Evolutionary conservation across 768 basidiomycete genomes (phyloP).

Genomic region (Tulasnella sp.): DNA sequence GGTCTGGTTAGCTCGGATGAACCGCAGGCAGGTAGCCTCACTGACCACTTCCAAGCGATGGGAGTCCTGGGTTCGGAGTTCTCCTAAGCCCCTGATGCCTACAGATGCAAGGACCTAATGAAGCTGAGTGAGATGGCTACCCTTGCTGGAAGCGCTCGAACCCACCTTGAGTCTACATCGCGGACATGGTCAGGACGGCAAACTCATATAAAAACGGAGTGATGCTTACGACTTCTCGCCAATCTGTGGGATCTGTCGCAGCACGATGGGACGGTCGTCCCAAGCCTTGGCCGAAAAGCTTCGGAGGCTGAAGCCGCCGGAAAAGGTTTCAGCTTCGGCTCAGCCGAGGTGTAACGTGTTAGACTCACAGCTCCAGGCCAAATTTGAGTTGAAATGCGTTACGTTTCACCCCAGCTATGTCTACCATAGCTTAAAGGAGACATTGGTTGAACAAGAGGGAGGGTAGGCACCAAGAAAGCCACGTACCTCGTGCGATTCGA

Average conservation of each 20-base stretch:
- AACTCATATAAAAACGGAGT: not conserved
- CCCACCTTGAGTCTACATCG: conserved; percentile 19
- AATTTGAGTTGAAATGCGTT: conserved; percentile 58
- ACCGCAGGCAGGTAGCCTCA: not conserved
- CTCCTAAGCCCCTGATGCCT: conserved; percentile 52
- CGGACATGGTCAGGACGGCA: not conserved
- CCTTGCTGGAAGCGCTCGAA: not conserved
- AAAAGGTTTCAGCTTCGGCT: not conserved
- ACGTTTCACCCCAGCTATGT: conserved; percentile 56
- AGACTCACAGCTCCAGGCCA: conserved; percentile 32
- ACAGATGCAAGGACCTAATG: conserved; percentile 61
- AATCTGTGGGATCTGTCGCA: conserved; percentile 80
- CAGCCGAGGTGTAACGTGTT: not conserved
- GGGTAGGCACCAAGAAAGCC: not conserved
- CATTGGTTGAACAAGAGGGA: not conserved
- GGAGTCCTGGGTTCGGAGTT: conserved; percentile 45
- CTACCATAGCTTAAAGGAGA: conserved; percentile 48
- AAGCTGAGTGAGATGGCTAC: not conserved
- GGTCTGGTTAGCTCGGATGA: not conserved
- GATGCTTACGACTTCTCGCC: conserved; percentile 77
- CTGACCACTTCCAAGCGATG: conserved; percentile 51
- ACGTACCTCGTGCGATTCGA: conserved; percentile 63
- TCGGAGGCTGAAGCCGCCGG: conserved; percentile 37
- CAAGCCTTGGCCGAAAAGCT: conserved; percentile 77
- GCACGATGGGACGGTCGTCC: conserved; percentile 77